A percentile compares a stretch with the other conserved stretches of the same genome.
Conservation (phyloP, 306 rosid genomes). For the Prunus campanulata region DNA sequence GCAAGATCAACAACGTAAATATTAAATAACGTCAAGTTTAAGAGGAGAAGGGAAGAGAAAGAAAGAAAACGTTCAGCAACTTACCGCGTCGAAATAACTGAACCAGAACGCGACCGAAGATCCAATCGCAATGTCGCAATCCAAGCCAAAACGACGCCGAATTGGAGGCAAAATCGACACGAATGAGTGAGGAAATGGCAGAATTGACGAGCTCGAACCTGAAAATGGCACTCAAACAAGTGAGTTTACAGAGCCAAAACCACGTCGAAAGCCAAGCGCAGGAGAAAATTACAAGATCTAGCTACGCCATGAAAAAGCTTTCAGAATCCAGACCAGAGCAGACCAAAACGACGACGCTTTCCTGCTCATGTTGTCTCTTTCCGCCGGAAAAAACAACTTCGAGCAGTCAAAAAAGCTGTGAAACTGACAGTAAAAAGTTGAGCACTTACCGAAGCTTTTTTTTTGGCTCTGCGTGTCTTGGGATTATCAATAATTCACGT, state of each 20-base stretch:
- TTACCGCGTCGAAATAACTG: neutral
- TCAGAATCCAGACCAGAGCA: neutral
- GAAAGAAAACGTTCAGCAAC: neutral
- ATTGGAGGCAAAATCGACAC: neutral
- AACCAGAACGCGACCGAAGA: neutral
- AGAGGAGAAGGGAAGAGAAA: too few relatives aligned
- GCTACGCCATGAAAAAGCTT: neutral
- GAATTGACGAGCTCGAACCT: neutral
- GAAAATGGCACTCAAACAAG: neutral
- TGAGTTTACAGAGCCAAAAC: neutral
- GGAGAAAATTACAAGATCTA: slow-evolving; percentile 23
- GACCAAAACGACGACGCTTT: neutral
- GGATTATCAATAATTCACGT: slow-evolving; percentile 11
- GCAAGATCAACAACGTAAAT: slow-evolving; percentile 13
- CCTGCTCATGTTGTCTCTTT: slow-evolving; percentile 13
- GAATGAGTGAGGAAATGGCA: neutral
- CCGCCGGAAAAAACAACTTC: neutral
- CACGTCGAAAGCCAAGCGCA: neutral
- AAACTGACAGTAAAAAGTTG: neutral
- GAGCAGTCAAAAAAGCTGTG: neutral
- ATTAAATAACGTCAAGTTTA: neutral
- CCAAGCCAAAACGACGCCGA: slow-evolving; percentile 1
- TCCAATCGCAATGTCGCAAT: neutral
- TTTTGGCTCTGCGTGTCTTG: slow-evolving; percentile 5
- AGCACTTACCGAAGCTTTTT: slow-evolving; percentile 4